Conservation (phyloP, 2,329 filamentous ascomycete genomes). For the Cercospora nicotianae region DNA sequence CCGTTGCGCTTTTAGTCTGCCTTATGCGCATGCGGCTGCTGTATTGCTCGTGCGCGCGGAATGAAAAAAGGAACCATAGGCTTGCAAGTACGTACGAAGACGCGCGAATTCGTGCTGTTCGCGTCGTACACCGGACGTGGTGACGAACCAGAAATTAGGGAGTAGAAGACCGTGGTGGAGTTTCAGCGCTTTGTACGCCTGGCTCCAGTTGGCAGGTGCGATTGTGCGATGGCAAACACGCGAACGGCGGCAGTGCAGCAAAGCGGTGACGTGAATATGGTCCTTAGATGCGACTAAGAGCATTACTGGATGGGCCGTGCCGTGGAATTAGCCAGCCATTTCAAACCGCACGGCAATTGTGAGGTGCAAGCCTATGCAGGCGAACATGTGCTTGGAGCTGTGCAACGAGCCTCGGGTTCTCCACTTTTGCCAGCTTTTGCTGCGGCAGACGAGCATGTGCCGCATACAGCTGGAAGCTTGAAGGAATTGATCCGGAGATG, state of each 20-base stretch:
- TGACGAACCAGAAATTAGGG: background rate
- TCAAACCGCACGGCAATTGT: background rate
- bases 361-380: background rate
- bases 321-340: background rate
- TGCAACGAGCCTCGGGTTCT: conserved; percentile 4
- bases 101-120: background rate
- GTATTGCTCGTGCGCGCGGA: background rate
- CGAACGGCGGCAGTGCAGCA: background rate
- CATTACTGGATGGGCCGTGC: background rate
- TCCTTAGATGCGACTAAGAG: background rate
- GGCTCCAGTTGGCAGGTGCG: background rate
- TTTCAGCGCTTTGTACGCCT: background rate
- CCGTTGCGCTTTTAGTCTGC: background rate
- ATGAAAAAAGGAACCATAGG: background rate
- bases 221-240: conserved; percentile 1
- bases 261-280: background rate
- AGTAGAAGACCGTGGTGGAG: background rate
- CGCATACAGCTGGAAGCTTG: background rate
- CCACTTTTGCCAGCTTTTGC: background rate
- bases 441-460: conserved; percentile 3
- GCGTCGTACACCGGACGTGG: background rate
- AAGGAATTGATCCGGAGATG: background rate
- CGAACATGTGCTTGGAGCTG: conserved; percentile 7
- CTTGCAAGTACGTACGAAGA: background rate
- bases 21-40: background rate